Evolutionary conservation across 495 filamentous ascomycete genomes (phyloP), one percentile per base, ranked within the genome.

Genomic region (Mycothermus thermophilus): DNA sequence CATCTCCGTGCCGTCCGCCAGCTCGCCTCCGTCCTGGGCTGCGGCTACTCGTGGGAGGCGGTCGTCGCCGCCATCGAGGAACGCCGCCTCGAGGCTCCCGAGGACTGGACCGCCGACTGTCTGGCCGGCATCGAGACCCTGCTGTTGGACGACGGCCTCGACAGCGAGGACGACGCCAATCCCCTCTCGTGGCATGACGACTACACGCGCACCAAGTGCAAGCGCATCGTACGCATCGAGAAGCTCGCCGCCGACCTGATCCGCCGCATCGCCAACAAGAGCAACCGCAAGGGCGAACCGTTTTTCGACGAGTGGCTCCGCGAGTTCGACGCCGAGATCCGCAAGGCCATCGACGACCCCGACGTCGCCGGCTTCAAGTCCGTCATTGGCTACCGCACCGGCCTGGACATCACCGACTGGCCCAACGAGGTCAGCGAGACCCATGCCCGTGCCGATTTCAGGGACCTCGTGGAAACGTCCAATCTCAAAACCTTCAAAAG

Each of bases 281-380:
- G 38, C 7, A 35, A 33, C 14, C 32, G 34, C 19, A 25, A 40
- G 11, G 32, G 32, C 13, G 35, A 53, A 26, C 36, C 54, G 16
- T 22, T 44, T 20, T 46, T 64, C 38, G 58, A 53, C 28, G 27
- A 45, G 23, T 50, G 42, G 32, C 32, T 46, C 5, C 42, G 44
- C 27, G 32, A 55, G 13, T 63, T 62, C 22, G 52, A 54, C 14
- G 33, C 39, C 4, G 51, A 60, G 9, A 71, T 90, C 30, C 38
- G 53, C 18, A 49, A 48, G 9, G 67, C 70, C 0, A 59, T 82
- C 27, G 54, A 61, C 0, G 76, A 90, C 48, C 59, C 69, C 1
- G 67, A 76, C 10, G 79, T 93, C 18, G 83, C 74, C 5, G 86
- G 70, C 5, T 94, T 94, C 66, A 92, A 93, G 51, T 80, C 75